Evolutionary conservation across 352 stramenopile genomes (phyloP), one percentile per base, ranked within the genome.

Genomic region (Blastocystis sp.): DNA sequence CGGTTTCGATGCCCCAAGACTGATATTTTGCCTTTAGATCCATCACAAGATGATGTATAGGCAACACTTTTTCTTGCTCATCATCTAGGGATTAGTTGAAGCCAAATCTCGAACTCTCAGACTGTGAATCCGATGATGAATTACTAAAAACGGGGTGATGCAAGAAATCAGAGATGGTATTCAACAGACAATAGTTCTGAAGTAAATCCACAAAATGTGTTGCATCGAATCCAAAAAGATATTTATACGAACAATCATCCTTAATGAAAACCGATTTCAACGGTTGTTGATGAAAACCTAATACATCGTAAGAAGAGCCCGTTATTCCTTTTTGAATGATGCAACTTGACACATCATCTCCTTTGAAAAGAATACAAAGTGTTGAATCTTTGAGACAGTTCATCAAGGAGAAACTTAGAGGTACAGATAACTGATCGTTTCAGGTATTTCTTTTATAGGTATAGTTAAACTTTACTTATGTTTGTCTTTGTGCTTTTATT

Each of bases 241-340:
- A 80, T 14, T 61, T 52, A 19, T 51, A 6, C 4, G 19, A 7
- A 32, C 42, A 37, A 16, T 37, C 49, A n/a, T 80, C 69, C 43
- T 65, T 65, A 21, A 80, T 57, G 27, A n/a, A 58, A 7, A 80
- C 24, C n/a, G 69, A 80, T 57, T 27, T 65, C 11, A 80, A 42
- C 11, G 69, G 69, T 65, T n/a, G 57, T 19, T 29, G 27, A 19
- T 35, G 27, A 27, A 65, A 37, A 21, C 69, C 37, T 32, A 35
- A 29, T 65, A 24, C 27, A 29, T 80, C 69, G 3, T 21, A 61
- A 9, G 32, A 27, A 39, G n/a, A 37, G 32, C 35, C 39, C 11
- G 24, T 43, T 32, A 65, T 54, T 46, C 43, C 61, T 32, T 29
- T 80, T 35, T 61, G 21, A 19, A 80, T 37, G 11, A 80, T 24